A percentile compares a stretch with the other conserved stretches of the same genome.
Conservation (phyloP, 306 rosid species). For the Hylodesmum podocarpum region DNA sequence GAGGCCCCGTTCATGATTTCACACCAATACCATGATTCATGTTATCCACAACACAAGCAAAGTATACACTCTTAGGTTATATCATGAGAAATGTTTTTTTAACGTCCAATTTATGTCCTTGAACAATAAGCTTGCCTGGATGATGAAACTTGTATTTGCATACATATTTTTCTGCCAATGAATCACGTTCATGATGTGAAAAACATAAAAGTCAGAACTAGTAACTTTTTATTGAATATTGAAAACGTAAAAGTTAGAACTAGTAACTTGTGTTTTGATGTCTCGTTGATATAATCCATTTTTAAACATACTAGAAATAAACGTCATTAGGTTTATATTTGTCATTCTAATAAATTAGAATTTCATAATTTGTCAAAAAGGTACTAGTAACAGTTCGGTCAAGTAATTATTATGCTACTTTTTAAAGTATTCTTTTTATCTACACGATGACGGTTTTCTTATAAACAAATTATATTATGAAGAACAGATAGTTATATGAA, state of each 20-base stretch:
- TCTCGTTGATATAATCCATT: too few relatives aligned
- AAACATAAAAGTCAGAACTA: too few relatives aligned
- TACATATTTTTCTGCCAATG: too few relatives aligned
- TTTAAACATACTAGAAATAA: too few relatives aligned
- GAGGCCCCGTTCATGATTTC: conserved; percentile 21
- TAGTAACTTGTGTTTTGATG: too few relatives aligned
- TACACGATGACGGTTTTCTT: not conserved
- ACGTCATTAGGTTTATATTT: not conserved
- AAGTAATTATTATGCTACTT: not conserved
- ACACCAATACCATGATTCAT: conserved; percentile 13
- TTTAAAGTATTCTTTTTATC: not conserved
- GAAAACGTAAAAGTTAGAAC: too few relatives aligned
- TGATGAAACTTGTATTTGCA: not conserved
- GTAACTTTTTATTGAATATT: too few relatives aligned
- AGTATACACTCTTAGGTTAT: not conserved
- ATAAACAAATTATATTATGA: not conserved
- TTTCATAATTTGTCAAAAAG: not conserved
- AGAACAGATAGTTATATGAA: not conserved
- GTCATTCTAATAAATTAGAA: not conserved
- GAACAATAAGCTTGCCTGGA: not conserved
- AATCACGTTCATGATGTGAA: too few relatives aligned
- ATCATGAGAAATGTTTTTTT: not conserved
- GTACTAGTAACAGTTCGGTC: not conserved
- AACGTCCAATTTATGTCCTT: conserved; percentile 5
- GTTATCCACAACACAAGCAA: conserved; percentile 34